These are phyloP conservation scores for Rutstroemia sp. DNA, from an alignment of 2,329 filamentous ascomycete species.

Conservation along the genomic window DNA sequence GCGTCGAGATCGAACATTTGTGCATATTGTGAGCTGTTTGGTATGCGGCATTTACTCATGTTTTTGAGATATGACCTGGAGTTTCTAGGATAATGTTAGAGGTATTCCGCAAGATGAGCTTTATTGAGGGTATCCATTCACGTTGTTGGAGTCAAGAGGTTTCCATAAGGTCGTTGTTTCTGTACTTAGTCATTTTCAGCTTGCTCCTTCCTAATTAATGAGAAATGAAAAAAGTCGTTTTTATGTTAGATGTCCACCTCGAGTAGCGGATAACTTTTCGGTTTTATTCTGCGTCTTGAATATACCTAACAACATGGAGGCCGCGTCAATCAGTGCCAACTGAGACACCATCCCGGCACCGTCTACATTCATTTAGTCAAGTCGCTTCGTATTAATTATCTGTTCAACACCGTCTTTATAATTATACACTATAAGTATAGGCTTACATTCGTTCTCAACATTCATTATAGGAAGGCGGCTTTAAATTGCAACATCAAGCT, in stretches of 20 bases:
- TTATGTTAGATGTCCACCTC: neutral
- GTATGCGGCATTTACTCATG: neutral
- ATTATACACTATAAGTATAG: neutral
- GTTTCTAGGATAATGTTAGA: neutral
- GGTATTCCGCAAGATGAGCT: neutral
- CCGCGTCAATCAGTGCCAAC: conserved; percentile 4
- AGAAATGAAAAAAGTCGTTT: conserved; percentile 6
- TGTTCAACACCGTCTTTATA: too few relatives aligned
- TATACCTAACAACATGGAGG: conserved; percentile 1
- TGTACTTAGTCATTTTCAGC: conserved; percentile 2
- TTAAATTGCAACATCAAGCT: neutral
- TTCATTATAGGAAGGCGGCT: neutral
- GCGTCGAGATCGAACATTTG: conserved; percentile 5
- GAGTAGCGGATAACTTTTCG: neutral
- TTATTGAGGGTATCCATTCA: neutral
- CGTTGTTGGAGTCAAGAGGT: neutral
- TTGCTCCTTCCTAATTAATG: conserved; percentile 7
- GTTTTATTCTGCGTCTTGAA: neutral
- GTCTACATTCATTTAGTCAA: conserved; percentile 2
- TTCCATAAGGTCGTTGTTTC: conserved; percentile 1
- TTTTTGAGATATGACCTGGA: neutral
- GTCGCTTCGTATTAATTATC: neutral
- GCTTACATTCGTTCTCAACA: neutral
- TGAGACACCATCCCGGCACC: conserved; percentile 6
- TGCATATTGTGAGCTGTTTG: conserved; percentile 10